Conservation (phyloP, 345 rosid genomes). For the Eutrema yunnanense region DNA sequence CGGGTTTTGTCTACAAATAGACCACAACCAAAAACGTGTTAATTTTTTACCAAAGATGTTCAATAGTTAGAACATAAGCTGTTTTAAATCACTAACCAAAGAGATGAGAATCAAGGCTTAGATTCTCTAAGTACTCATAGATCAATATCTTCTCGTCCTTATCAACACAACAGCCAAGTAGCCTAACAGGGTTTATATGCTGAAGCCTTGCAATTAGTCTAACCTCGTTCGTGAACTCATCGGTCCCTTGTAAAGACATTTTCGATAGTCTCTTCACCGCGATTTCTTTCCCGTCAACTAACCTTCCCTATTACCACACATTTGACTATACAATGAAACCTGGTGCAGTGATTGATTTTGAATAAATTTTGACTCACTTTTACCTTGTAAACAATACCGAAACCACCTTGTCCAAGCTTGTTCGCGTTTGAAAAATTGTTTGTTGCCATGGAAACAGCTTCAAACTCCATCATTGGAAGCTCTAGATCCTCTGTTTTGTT, state of each 20-base stretch:
- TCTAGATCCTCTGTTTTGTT: background rate
- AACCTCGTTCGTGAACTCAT: slow-evolving; percentile 74
- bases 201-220: slow-evolving; percentile 63
- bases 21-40: background rate
- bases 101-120: slow-evolving; percentile 55
- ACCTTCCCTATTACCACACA: slow-evolving; percentile 35
- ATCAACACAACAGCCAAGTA: slow-evolving; percentile 55
- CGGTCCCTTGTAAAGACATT: slow-evolving; percentile 53
- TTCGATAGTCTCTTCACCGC: slow-evolving; percentile 69
- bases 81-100: slow-evolving; percentile 39
- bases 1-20: slow-evolving; percentile 33
- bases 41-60: background rate
- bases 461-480: background rate
- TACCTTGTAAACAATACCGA: slow-evolving; percentile 73
- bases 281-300: slow-evolving; percentile 45
- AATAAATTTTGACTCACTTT: no score
- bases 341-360: background rate
- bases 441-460: background rate
- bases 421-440: background rate
- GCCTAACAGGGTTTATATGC: slow-evolving; percentile 60
- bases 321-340: background rate
- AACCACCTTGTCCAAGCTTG: slow-evolving; percentile 38
- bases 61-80: background rate
- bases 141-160: slow-evolving; percentile 55
- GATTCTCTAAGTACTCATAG: slow-evolving; percentile 63